These are phyloP conservation scores for Cryomyces minteri DNA, from an alignment of 495 filamentous ascomycete species.

Conservation along the genomic window DNA sequence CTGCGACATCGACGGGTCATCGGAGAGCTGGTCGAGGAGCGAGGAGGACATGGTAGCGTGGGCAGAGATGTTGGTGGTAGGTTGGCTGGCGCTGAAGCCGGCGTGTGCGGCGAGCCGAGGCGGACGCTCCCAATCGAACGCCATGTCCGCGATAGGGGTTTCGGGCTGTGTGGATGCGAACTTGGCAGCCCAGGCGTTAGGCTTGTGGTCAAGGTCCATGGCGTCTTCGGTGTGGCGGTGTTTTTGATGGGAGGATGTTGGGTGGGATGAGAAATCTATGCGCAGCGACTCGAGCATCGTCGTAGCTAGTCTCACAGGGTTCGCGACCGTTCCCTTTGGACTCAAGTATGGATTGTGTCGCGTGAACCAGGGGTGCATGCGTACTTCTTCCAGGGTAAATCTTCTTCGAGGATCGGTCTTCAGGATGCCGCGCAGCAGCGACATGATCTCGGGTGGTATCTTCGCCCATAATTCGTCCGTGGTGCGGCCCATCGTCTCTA, in stretches of 20 bases:
- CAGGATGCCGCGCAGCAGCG: slow-evolving; percentile 89
- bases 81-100: slow-evolving; percentile 32
- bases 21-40: slow-evolving; percentile 47
- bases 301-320: slow-evolving; percentile 69
- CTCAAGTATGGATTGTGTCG: slow-evolving; percentile 60
- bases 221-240: slow-evolving; percentile 30
- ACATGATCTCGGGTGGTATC: slow-evolving; percentile 57
- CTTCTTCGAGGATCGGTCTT: slow-evolving; percentile 53
- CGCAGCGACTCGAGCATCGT: slow-evolving; percentile 84
- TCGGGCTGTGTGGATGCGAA: slow-evolving; percentile 67
- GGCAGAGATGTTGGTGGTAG: slow-evolving; percentile 13
- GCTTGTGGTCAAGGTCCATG: slow-evolving; percentile 25
- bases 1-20: slow-evolving; percentile 84
- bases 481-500: slow-evolving; percentile 57
- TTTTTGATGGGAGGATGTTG: slow-evolving; percentile 19
- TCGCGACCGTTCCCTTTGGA: slow-evolving; percentile 52
- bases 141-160: slow-evolving; percentile 41
- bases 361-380: slow-evolving; percentile 90
- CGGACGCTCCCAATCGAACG: slow-evolving; percentile 56
- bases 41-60: slow-evolving; percentile 3
- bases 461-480: slow-evolving; percentile 75
- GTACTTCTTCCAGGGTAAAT: slow-evolving; percentile 78
- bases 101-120: slow-evolving; percentile 15
- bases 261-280: slow-evolving; percentile 59
- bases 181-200: slow-evolving; percentile 6